Evolutionary conservation across 108 stramenopile species (phyloP).

Genomic region (Skeletonema menzelii): DNA sequence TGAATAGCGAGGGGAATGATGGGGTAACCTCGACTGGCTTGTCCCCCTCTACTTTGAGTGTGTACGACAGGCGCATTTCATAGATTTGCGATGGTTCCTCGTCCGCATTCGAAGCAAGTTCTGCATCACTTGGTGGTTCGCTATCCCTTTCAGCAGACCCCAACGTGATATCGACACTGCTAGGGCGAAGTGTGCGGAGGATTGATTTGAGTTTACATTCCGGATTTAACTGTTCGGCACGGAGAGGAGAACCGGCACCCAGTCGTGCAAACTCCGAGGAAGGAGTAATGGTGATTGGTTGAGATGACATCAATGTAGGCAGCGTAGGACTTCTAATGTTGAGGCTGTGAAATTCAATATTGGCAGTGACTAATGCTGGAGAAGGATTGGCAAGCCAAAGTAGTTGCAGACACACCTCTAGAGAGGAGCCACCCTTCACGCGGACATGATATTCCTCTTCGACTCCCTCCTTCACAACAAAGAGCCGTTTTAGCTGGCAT

Average conservation of each 20-base stretch:
- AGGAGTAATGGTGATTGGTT: conserved; percentile 30
- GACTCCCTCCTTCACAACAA: conserved; percentile 21
- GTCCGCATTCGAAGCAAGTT: conserved; percentile 11
- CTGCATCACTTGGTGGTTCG: conserved; percentile 44
- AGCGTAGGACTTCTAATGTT: conserved; percentile 16
- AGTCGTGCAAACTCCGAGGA: conserved; percentile 38
- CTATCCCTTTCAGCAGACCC: conserved; percentile 28
- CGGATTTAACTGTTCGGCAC: conserved; percentile 40
- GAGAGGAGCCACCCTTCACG: conserved; percentile 36
- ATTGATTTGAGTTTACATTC: conserved; percentile 27
- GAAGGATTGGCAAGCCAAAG: conserved; percentile 45
- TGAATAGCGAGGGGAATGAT: conserved; percentile 25
- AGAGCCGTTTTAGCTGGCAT: conserved; percentile 26
- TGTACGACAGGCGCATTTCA: conserved; percentile 32
- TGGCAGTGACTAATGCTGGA: conserved; percentile 14
- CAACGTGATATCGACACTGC: conserved; percentile 10
- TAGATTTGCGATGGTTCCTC: conserved; percentile 27
- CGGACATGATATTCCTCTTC: conserved; percentile 29
- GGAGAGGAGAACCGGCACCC: conserved; percentile 32
- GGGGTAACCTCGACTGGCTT: conserved; percentile 34
- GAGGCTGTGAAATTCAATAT: conserved; percentile 44
- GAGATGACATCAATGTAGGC: conserved; percentile 20
- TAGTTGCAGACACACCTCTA: conserved; percentile 49
- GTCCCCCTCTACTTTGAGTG: conserved; percentile 33
- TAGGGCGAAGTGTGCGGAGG: conserved; percentile 37